Percentiles rank a stretch among this genome's conserved stretches.
These are phyloP conservation scores for Rhamnella rubrinervis DNA, from an alignment of 331 rosid species.

Conservation along the genomic window DNA sequence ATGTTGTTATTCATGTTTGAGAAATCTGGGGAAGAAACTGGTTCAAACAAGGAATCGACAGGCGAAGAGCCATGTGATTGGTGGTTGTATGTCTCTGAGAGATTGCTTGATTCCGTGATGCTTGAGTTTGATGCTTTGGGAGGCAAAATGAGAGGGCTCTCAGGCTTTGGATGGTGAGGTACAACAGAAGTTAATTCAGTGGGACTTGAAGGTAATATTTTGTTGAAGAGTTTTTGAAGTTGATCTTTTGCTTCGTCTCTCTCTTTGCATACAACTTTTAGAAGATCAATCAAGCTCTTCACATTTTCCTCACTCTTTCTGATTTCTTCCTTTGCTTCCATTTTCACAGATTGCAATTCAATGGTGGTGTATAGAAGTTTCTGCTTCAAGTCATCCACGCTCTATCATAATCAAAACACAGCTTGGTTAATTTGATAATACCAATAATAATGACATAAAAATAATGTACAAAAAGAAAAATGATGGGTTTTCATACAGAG, in stretches of 20 bases:
- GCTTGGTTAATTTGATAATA: neutral
- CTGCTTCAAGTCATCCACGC: constrained; percentile 53
- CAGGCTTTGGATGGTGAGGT: constrained; percentile 21
- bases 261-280: constrained; percentile 53
- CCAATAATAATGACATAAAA: neutral
- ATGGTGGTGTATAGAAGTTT: constrained; percentile 40
- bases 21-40: constrained; percentile 70
- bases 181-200: constrained; percentile 19
- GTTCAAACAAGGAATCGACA: constrained; percentile 64
- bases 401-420: constrained; percentile 42
- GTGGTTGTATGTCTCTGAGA: constrained; percentile 48
- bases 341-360: constrained; percentile 57
- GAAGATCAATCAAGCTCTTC: constrained; percentile 35
- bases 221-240: constrained; percentile 43
- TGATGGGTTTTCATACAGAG: neutral
- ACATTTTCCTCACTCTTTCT: constrained; percentile 34
- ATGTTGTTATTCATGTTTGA: constrained; percentile 33
- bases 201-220: constrained; percentile 28
- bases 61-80: constrained; percentile 60
- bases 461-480: neutral
- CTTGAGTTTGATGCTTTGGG: constrained; percentile 66
- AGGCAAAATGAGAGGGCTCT: constrained; percentile 39
- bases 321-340: constrained; percentile 37
- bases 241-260: constrained; percentile 71
- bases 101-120: constrained; percentile 79